These are phyloP conservation scores for Hypoxylon sp. DNA, from an alignment of 2,329 filamentous ascomycete species.

Conservation along the genomic window DNA sequence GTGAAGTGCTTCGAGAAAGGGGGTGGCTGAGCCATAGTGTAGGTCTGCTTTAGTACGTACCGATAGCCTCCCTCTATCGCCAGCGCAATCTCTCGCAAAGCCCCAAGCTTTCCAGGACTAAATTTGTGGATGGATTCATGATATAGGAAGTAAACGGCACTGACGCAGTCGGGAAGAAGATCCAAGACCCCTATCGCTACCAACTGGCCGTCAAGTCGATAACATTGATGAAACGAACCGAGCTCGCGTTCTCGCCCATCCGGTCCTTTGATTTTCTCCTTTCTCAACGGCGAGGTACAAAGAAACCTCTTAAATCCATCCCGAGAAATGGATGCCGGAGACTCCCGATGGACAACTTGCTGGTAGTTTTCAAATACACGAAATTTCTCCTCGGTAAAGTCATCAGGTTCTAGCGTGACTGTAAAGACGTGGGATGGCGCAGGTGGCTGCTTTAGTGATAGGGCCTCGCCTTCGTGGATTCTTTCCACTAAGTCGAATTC, in stretches of 20 bases:
- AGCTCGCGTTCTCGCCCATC: conserved; percentile 68
- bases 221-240: conserved; percentile 86
- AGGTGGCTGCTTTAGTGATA: conserved; percentile 66
- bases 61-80: conserved; percentile 76
- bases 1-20: background rate
- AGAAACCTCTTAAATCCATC: conserved; percentile 78
- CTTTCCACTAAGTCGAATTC: conserved; percentile 75
- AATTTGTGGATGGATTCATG: conserved; percentile 78
- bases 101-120: conserved; percentile 80
- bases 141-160: conserved; percentile 87
- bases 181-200: conserved; percentile 84
- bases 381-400: conserved; percentile 82
- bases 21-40: background rate
- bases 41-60: conserved; percentile 23
- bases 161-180: conserved; percentile 80
- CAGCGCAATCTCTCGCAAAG: conserved; percentile 78
- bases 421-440: conserved; percentile 75
- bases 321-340: conserved; percentile 67
- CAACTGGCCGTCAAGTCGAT: conserved; percentile 79
- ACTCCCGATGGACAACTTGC: conserved; percentile 76
- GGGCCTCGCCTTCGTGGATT: conserved; percentile 76
- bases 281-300: conserved; percentile 75
- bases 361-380: conserved; percentile 81
- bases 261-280: conserved; percentile 57
- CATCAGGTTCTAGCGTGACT: conserved; percentile 77